These are phyloP conservation scores for Rasamsonia emersonii DNA, from an alignment of 2,329 filamentous ascomycete genomes.

Conservation along the genomic window DNA sequence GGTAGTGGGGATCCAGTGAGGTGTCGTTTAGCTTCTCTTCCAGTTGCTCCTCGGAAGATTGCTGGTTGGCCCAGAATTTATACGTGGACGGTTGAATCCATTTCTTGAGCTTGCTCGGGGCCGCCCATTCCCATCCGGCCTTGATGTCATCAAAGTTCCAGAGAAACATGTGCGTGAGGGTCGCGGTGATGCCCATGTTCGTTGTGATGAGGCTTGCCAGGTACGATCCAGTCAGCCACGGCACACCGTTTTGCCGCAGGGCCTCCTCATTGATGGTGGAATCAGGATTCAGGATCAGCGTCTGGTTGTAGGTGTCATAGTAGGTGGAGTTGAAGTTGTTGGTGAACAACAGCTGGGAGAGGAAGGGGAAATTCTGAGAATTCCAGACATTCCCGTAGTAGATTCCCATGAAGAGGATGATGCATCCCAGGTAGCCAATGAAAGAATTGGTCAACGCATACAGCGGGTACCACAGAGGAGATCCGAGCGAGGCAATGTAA, in stretches of 20 bases:
- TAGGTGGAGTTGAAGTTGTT: slow-evolving; percentile 27
- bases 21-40: slow-evolving; percentile 4
- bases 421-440: slow-evolving; percentile 30
- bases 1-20: slow-evolving; percentile 34
- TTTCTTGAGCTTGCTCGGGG: slow-evolving; percentile 6
- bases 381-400: slow-evolving; percentile 38
- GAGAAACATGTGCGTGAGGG: slow-evolving; percentile 37
- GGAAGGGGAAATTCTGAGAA: slow-evolving; percentile 32
- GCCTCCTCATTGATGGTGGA: slow-evolving; percentile 29
- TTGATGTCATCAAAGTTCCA: slow-evolving; percentile 35
- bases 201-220: slow-evolving; percentile 33
- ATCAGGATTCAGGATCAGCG: slow-evolving; percentile 31
- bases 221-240: slow-evolving; percentile 36
- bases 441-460: slow-evolving; percentile 31
- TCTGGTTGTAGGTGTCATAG: slow-evolving; percentile 36
- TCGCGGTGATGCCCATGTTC: slow-evolving; percentile 42
- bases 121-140: slow-evolving; percentile 21
- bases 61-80: slow-evolving; percentile 7
- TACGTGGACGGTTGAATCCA: slow-evolving; percentile 5
- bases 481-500: slow-evolving; percentile 29
- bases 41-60: slow-evolving; percentile 7
- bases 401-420: slow-evolving; percentile 29
- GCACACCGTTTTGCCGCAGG: slow-evolving; percentile 31
- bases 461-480: slow-evolving; percentile 31
- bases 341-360: slow-evolving; percentile 36